Conservation (phyloP, 2,329 filamentous ascomycete genomes). For the Cladophialophora yegresii region DNA sequence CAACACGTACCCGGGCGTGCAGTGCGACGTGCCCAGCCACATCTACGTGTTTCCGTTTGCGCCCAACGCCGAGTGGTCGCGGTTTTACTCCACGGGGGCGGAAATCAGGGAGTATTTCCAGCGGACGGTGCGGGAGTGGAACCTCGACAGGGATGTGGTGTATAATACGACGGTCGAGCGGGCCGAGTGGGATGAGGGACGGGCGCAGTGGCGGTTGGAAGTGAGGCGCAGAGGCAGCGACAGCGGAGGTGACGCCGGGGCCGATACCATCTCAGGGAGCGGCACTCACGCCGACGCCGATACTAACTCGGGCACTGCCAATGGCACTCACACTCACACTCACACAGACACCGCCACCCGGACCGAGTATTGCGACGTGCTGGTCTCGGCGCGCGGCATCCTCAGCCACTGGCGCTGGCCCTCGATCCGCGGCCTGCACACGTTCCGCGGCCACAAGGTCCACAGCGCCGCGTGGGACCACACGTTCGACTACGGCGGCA, state of each 20-base stretch:
- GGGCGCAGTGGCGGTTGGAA: constrained; percentile 8
- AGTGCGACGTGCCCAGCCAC: constrained; percentile 69
- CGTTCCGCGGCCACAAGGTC: constrained; percentile 38
- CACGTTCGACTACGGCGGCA: constrained; percentile 36
- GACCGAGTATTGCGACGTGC: constrained; percentile 49
- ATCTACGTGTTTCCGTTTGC: constrained; percentile 58
- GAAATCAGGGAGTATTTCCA: constrained; percentile 51
- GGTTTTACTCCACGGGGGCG: constrained; percentile 45
- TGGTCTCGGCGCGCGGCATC: constrained; percentile 58
- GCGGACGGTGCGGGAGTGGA: constrained; percentile 44
- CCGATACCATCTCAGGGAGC: too few relatives aligned
- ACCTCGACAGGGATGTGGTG: constrained; percentile 45
- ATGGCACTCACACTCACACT: too few relatives aligned
- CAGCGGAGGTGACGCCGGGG: too few relatives aligned
- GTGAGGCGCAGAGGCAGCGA: constrained; percentile 12
- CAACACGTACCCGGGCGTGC: constrained; percentile 47
- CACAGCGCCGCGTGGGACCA: constrained; percentile 40
- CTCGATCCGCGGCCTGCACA: constrained; percentile 36
- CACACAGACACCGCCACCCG: constrained; percentile 15
- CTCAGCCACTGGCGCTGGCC: constrained; percentile 37
- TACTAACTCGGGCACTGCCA: too few relatives aligned
- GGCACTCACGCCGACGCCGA: too few relatives aligned
- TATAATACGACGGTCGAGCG: constrained; percentile 37
- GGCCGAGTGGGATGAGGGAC: constrained; percentile 18
- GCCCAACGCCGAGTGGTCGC: constrained; percentile 48